Conservation (phyloP, 2,329 filamentous ascomycete species). For the Didymosphaeria variabile region DNA sequence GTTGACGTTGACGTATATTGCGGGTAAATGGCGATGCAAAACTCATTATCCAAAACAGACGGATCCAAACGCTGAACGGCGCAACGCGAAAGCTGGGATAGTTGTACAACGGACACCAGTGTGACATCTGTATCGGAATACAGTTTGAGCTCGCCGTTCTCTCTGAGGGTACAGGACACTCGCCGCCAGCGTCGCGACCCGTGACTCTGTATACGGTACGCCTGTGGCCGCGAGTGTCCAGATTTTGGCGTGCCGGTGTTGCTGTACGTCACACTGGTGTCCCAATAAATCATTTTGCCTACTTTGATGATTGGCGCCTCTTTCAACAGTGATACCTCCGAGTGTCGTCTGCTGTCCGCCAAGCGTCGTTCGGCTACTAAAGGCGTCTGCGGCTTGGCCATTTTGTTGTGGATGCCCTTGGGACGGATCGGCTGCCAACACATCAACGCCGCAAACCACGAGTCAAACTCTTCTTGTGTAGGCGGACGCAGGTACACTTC, state of each 20-base stretch:
- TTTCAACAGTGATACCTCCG: constrained; percentile 65
- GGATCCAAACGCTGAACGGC: constrained; percentile 90
- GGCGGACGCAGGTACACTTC: constrained; percentile 73
- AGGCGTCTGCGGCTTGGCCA: constrained; percentile 59
- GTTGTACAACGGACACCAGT: constrained; percentile 81
- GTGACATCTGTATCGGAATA: constrained; percentile 85
- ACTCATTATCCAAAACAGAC: constrained; percentile 90
- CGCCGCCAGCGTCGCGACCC: constrained; percentile 78
- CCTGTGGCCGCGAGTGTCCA: constrained; percentile 56
- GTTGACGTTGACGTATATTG: constrained; percentile 83
- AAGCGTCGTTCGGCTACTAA: constrained; percentile 47
- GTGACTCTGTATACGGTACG: constrained; percentile 65
- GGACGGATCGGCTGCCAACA: constrained; percentile 82
- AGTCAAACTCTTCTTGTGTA: constrained; percentile 72
- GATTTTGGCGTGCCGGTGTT: constrained; percentile 51
- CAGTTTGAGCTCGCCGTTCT: constrained; percentile 93
- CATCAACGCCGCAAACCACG: constrained; percentile 81
- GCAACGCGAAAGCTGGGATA: constrained; percentile 87
- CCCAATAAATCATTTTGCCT: constrained; percentile 71
- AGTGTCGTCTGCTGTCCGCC: constrained; percentile 56
- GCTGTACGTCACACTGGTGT: constrained; percentile 68
- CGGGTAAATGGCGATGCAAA: constrained; percentile 94
- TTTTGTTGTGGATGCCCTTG: constrained; percentile 62
- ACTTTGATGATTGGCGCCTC: constrained; percentile 92
- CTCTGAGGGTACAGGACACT: constrained; percentile 91